A percentile compares a stretch with the other conserved stretches of the same genome.
Conservation (phyloP, 805 yeast genomes). For the Candida pseudoglaebosa region DNA sequence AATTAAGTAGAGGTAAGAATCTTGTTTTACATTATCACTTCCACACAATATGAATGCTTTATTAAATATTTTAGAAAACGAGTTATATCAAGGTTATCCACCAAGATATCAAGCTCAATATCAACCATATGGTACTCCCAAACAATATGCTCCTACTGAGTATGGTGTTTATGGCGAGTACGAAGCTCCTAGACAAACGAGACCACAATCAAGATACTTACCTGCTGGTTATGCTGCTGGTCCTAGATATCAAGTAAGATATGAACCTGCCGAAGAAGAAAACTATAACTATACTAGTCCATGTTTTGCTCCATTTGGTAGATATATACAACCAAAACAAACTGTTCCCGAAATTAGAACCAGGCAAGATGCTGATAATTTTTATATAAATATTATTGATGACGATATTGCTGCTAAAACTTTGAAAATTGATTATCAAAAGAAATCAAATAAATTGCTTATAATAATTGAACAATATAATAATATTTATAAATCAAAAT, state of each 20-base stretch:
- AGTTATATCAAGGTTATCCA: background rate
- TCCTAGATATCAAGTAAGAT: background rate
- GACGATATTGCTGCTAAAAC: background rate
- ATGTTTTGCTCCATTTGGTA: background rate
- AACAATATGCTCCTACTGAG: background rate
- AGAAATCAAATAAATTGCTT: background rate
- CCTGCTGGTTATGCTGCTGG: background rate
- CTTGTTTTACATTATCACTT: too few species aligned
- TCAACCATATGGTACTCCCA: background rate
- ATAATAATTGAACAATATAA: background rate
- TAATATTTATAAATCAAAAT: background rate
- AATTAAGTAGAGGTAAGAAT: too few species aligned
- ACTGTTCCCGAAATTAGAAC: background rate
- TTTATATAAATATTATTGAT: conserved; percentile 1
- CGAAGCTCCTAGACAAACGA: background rate
- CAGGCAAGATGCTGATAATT: background rate
- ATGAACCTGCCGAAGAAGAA: background rate
- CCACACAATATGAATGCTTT: background rate
- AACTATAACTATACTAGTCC: background rate
- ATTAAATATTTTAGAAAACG: background rate
- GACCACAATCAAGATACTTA: too few species aligned
- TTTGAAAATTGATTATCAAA: conserved; percentile 1
- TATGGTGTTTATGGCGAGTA: too few species aligned
- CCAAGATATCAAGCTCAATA: background rate
- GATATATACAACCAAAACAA: background rate